Conservation (phyloP, 192 early-diverging fungal species). For the Entomortierella lignicola region DNA sequence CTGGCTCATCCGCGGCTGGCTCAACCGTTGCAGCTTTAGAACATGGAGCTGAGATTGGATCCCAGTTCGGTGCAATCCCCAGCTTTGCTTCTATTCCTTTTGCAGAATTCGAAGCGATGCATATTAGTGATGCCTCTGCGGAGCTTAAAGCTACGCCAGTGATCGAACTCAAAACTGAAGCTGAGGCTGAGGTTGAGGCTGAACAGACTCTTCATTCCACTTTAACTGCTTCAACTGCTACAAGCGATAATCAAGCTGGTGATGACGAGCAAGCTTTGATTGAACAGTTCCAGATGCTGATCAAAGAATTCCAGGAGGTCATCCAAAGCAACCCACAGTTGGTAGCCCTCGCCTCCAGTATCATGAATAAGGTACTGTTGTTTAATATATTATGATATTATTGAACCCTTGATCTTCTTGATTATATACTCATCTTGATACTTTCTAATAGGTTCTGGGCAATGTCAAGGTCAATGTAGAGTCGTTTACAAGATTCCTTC, state of each 20-base stretch:
- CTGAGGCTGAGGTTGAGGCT: neutral
- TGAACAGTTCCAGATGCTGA: slow-evolving; percentile 46
- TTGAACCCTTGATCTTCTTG: neutral
- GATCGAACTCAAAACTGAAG: neutral
- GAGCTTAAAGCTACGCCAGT: neutral
- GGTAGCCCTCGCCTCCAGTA: slow-evolving; percentile 21
- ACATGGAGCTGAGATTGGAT: no score
- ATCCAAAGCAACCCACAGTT: slow-evolving; percentile 51
- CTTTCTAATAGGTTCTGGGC: slow-evolving; percentile 30
- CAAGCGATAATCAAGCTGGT: slow-evolving; percentile 5
- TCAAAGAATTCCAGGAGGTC: slow-evolving; percentile 47
- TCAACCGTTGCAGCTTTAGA: no score
- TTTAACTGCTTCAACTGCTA: slow-evolving; percentile 9
- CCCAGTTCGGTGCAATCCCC: neutral
- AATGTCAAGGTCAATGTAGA: slow-evolving; percentile 50
- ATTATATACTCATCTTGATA: neutral
- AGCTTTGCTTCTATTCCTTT: neutral
- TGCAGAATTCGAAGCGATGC: neutral
- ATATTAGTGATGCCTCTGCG: neutral
- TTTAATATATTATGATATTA: neutral
- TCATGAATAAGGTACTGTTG: slow-evolving; percentile 34
- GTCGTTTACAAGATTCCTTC: slow-evolving; percentile 33
- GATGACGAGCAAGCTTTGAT: slow-evolving; percentile 31
- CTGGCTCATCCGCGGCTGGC: neutral
- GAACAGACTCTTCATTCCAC: neutral